These are phyloP conservation scores for Chalaropsis thielavioides DNA, from an alignment of 2,329 filamentous ascomycete genomes.

Conservation along the genomic window DNA sequence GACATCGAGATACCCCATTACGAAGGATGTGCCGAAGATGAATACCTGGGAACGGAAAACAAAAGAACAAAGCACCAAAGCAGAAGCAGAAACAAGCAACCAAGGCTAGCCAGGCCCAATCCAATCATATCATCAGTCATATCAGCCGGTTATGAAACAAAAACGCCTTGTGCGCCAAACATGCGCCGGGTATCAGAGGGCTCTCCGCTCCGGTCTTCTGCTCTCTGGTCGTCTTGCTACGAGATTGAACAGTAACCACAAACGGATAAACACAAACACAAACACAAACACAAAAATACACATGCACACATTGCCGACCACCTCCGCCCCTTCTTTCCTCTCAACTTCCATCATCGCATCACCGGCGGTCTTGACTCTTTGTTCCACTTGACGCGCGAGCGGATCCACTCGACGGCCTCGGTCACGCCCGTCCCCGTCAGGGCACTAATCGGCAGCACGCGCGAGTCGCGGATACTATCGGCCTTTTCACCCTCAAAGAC, in stretches of 20 bases:
- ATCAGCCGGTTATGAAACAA: background rate
- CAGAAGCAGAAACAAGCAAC: background rate
- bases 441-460: constrained; percentile 85
- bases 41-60: constrained; percentile 1
- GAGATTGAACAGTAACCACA: no score
- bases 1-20: constrained; percentile 16
- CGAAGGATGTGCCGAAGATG: background rate
- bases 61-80: background rate
- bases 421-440: constrained; percentile 73
- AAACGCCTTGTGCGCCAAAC: constrained; percentile 3
- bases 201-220: background rate
- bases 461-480: constrained; percentile 69
- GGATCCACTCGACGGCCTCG: constrained; percentile 95
- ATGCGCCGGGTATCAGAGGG: background rate
- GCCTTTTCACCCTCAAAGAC: constrained; percentile 93
- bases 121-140: constrained; percentile 7
- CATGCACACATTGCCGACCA: background rate
- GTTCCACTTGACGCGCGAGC: constrained; percentile 87
- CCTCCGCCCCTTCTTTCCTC: constrained; percentile 6
- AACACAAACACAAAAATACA: constrained; percentile 7
- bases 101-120: background rate
- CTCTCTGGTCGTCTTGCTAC: no score
- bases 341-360: constrained; percentile 53
- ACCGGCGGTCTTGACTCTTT: constrained; percentile 83
- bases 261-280: background rate